Conservation (phyloP, 495 filamentous ascomycete species). For the Podospora pseudocomata region DNA sequence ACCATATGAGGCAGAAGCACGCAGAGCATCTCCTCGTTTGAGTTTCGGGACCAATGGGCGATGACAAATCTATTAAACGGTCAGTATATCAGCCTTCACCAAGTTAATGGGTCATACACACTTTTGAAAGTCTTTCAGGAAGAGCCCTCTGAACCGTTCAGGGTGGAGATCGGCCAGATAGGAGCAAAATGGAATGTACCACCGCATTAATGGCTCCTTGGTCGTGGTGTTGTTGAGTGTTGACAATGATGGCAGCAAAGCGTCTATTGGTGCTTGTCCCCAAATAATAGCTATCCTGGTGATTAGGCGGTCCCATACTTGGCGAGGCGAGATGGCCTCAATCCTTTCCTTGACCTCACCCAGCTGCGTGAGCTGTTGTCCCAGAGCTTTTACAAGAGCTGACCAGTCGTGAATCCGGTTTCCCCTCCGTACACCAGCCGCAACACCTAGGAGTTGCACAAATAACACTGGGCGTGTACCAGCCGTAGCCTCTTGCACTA, state of each 20-base stretch:
- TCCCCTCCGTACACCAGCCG: conserved; percentile 73
- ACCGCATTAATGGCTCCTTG: conserved; percentile 55
- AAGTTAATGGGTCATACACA: conserved; percentile 30
- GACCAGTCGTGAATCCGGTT: conserved; percentile 71
- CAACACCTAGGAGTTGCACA: conserved; percentile 61
- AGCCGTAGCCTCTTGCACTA: conserved; percentile 46
- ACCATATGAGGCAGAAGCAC: conserved; percentile 66
- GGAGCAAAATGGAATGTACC: conserved; percentile 82
- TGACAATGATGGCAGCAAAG: conserved; percentile 64
- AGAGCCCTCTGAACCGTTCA: conserved; percentile 71
- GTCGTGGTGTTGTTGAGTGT: conserved; percentile 61
- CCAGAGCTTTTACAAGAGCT: conserved; percentile 53
- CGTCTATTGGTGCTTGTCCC: conserved; percentile 74
- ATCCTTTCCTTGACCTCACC: conserved; percentile 32
- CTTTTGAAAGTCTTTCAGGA: conserved; percentile 79
- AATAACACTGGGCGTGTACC: conserved; percentile 48
- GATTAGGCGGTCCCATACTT: conserved; percentile 53
- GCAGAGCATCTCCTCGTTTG: conserved; percentile 64
- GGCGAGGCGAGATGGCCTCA: conserved; percentile 41
- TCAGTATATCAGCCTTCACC: conserved; percentile 21
- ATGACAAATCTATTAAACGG: conserved; percentile 57
- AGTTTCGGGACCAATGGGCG: conserved; percentile 61
- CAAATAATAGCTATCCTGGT: conserved; percentile 66
- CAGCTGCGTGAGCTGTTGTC: conserved; percentile 51
- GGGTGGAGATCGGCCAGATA: conserved; percentile 67